Base-by-base conservation (phyloP, 345 rosid genomes). In the Lepidium sativum region DNA sequence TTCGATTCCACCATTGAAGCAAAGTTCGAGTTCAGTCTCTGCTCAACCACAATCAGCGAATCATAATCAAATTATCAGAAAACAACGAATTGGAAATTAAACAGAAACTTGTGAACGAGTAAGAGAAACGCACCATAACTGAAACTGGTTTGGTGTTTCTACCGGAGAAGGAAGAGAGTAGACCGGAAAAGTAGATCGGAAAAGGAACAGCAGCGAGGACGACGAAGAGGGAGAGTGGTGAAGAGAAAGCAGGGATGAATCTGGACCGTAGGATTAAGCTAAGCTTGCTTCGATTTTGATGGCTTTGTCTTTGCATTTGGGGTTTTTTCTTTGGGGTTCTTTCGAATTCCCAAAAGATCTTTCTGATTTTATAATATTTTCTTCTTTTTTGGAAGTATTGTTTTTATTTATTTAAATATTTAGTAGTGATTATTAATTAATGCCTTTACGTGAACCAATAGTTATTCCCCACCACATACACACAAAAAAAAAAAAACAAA, bases 1-100 rank as follows among this genome's bases (percentile, higher is more conserved):
- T 72, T 75, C 38, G 78, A 78, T 17, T 75, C 83, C 9, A 34
- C 77, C 74, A 65, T 63, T 8, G 70, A 51, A 17, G 66, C 80
- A 15, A 67, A 18, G 60, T 69, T 72, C 6, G 86, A 69, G 75
- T 65, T 73, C 11, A 73, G 13, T 67, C 77, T 73, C 77, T 73
- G 48, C 44, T 25, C 39, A 58, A 34, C 12, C 61, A 58, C 16
- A 63, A 64, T 37, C 17, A 5, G 7, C 11, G 23, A n/a, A 42
- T 16, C 39, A 47, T 57, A 65, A 31, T 68, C 59, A 12, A 71
- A 72, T 60, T n/a, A n/a, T n/a, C 60, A 77, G 63, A 66, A 35
- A 51, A 62, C n/a, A n/a, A n/a, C n/a, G n/a, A n/a, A n/a, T n/a
- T n/a, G n/a, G n/a, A n/a, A n/a, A n/a, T n/a, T n/a, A 15, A 42